Conservation (phyloP, 2,329 filamentous ascomycete species). For the Aschersonia sp. region DNA sequence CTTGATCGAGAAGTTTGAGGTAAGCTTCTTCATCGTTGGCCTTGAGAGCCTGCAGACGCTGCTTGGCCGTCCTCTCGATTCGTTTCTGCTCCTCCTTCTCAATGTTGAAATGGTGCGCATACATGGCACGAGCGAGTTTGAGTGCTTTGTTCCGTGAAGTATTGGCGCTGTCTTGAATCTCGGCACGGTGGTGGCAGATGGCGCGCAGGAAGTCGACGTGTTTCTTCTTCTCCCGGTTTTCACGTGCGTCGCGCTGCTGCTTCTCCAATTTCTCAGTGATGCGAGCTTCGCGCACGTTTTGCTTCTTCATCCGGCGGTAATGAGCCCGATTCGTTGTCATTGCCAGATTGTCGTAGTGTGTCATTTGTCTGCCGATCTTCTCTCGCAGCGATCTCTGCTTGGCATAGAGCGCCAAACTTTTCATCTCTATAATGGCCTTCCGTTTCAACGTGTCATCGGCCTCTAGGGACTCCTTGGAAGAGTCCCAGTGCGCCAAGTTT, state of each 20-base stretch:
- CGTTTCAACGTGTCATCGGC: slow-evolving; percentile 74
- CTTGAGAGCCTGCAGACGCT: slow-evolving; percentile 96
- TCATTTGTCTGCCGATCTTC: slow-evolving; percentile 80
- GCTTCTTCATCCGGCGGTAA: slow-evolving; percentile 94
- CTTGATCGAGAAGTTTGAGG: slow-evolving; percentile 91
- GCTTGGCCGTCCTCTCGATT: slow-evolving; percentile 93
- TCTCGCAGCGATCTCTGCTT: slow-evolving; percentile 81
- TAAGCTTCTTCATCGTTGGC: slow-evolving; percentile 99
- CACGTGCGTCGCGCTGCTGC: slow-evolving; percentile 90
- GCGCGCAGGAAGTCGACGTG: slow-evolving; percentile 83
- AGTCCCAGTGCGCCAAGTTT: slow-evolving; percentile 80
- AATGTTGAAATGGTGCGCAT: slow-evolving; percentile 82
- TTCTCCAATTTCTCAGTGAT: slow-evolving; percentile 99
- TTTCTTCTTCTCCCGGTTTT: slow-evolving; percentile 96
- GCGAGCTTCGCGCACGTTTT: slow-evolving; percentile 83
- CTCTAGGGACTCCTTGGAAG: slow-evolving; percentile 49
- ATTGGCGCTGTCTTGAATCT: slow-evolving; percentile 55
- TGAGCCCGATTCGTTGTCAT: slow-evolving; percentile 90
- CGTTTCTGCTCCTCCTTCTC: slow-evolving; percentile 99
- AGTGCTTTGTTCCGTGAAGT: slow-evolving; percentile 61
- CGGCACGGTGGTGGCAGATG: slow-evolving; percentile 67
- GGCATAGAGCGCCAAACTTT: slow-evolving; percentile 72
- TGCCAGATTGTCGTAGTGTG: slow-evolving; percentile 87
- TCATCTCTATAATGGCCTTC: slow-evolving; percentile 89
- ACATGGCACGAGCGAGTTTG: slow-evolving; percentile 84